These are phyloP conservation scores for Colletotrichum higginsianum DNA, from an alignment of 2,329 filamentous ascomycete species.

Conservation along the genomic window DNA sequence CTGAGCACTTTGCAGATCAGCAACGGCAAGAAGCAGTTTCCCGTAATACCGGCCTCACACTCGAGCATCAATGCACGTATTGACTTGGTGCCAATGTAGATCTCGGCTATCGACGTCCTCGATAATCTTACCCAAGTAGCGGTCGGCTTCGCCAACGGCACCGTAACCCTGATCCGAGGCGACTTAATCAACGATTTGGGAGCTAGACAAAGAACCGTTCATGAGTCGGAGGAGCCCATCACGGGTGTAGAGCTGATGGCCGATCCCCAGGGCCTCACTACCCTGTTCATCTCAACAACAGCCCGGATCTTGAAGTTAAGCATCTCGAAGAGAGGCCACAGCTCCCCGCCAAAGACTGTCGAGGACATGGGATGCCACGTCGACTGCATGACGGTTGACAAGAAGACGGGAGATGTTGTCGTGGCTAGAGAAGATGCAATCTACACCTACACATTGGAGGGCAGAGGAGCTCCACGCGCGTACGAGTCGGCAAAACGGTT, in stretches of 20 bases:
- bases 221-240: conserved; percentile 96
- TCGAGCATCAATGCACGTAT: too few relatives aligned
- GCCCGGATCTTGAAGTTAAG: conserved; percentile 88
- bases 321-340: conserved; percentile 90
- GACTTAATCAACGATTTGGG: conserved; percentile 96
- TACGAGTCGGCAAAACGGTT: conserved; percentile 93
- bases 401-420: conserved; percentile 84
- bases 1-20: conserved; percentile 88
- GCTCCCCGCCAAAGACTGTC: conserved; percentile 87
- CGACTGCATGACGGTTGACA: conserved; percentile 95
- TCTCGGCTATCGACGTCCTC: conserved; percentile 89
- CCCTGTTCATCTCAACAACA: conserved; percentile 93
- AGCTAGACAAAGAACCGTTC: conserved; percentile 92
- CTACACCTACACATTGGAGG: conserved; percentile 90
- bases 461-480: conserved; percentile 88
- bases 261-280: conserved; percentile 73
- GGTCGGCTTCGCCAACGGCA: conserved; percentile 95
- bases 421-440: conserved; percentile 96
- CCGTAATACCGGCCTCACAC: conserved; percentile 65
- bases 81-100: conserved; percentile 57
- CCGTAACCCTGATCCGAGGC: conserved; percentile 92
- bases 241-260: conserved; percentile 87
- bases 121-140: conserved; percentile 93
- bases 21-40: conserved; percentile 93
- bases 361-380: conserved; percentile 92